These are phyloP conservation scores for Euryodendron excelsum DNA, from an alignment of 148 eudicot species.

Conservation along the genomic window DNA sequence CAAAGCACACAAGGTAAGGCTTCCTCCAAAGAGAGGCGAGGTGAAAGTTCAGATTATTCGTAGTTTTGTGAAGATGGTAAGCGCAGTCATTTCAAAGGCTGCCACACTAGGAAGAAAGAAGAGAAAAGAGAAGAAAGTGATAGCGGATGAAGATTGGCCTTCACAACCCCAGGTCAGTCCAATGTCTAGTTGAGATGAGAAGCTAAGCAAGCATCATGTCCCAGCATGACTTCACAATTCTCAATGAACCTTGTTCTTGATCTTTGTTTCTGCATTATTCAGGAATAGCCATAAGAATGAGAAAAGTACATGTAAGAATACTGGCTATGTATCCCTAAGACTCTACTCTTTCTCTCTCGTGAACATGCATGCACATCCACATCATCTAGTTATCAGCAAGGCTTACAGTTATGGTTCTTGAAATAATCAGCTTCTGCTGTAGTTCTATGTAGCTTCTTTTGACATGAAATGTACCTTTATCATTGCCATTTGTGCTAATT, in stretches of 20 bases:
- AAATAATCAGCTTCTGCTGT: neutral
- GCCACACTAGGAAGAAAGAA: neutral
- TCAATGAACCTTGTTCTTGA: constrained; percentile 4
- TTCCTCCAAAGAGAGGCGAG: constrained; percentile 20
- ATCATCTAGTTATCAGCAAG: neutral
- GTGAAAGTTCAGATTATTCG: constrained; percentile 7
- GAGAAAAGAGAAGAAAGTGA: constrained; percentile 1
- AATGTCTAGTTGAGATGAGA: constrained; percentile 1
- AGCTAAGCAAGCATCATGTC: neutral
- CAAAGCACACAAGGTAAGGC: neutral
- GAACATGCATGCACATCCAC: neutral
- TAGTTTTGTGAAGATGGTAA: neutral
- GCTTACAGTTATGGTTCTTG: neutral
- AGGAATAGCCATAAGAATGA: neutral
- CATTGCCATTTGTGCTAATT: neutral
- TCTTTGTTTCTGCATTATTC: constrained; percentile 4
- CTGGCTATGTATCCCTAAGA: neutral
- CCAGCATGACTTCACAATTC: neutral
- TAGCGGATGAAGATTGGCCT: neutral
- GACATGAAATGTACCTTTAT: neutral
- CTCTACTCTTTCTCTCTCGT: constrained; percentile 7
- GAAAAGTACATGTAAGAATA: neutral
- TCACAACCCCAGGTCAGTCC: neutral
- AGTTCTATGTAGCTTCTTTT: neutral
- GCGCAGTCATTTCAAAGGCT: neutral